phyloP scores from a whole-genome alignment of 768 basidiomycete species.

The Lentinula lateritia region DNA sequence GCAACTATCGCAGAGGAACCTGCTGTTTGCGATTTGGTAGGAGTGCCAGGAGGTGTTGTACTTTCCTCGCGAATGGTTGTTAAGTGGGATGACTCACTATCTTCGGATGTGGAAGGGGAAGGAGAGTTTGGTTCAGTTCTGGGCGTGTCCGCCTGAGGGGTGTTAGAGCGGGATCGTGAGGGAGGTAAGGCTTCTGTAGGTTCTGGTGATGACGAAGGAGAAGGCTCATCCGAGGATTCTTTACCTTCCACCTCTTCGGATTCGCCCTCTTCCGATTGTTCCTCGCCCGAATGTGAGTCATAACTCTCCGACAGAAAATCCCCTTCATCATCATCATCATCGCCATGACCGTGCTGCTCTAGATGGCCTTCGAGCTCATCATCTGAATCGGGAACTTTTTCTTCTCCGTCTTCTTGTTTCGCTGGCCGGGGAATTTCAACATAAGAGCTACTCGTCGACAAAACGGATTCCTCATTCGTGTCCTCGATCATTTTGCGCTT shows the following conservation, averaged over 20 bases:
- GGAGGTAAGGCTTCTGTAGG: conserved; percentile 11
- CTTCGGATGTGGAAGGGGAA: conserved; percentile 25
- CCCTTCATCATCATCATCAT: conserved; percentile 18
- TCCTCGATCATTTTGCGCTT: conserved; percentile 8
- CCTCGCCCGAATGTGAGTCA: conserved; percentile 19
- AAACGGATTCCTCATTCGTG: conserved; percentile 26
- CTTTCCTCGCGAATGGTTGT: conserved; percentile 35
- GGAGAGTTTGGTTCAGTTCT: conserved; percentile 33
- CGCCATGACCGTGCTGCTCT: conserved; percentile 18
- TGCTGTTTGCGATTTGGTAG: conserved; percentile 33
- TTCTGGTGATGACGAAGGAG: conserved; percentile 23
- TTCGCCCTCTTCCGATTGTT: conserved; percentile 19
- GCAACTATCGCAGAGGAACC: conserved; percentile 21
- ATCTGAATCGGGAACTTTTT: conserved; percentile 14
- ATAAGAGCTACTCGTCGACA: conserved; percentile 44
- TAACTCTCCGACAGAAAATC: conserved; percentile 28
- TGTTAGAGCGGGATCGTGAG: conserved; percentile 50
- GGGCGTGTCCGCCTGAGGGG: conserved; percentile 51
- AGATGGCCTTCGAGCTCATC: conserved; percentile 10
- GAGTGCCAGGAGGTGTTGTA: conserved; percentile 66
- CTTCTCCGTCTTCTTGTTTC: conserved; percentile 18
- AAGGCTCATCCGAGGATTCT: conserved; percentile 14
- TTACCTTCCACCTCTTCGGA: conserved; percentile 24
- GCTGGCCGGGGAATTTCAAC: conserved; percentile 32
- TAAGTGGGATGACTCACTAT: conserved; percentile 16